Percentiles rank a stretch among this genome's conserved stretches.
These are phyloP conservation scores for Neurospora crassa DNA, from an alignment of 2,329 filamentous ascomycete species.

Conservation along the genomic window DNA sequence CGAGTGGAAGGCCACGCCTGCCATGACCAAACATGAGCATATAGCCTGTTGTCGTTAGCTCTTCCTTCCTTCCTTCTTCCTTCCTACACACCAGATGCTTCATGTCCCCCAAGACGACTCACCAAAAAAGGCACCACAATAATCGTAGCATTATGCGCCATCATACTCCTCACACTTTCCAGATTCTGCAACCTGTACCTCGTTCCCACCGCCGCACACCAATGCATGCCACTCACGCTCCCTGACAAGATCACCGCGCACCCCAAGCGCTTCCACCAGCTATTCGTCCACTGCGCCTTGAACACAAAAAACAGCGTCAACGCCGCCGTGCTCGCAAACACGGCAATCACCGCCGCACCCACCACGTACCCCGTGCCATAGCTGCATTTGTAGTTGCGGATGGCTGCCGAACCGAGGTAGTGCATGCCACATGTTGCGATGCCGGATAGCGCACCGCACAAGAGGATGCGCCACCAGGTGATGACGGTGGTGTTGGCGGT, in stretches of 20 bases:
- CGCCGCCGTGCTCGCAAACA: constrained; percentile 59
- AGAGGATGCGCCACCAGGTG: constrained; percentile 46
- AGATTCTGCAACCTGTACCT: constrained; percentile 48
- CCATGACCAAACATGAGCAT: constrained; percentile 35
- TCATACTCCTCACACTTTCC: constrained; percentile 28
- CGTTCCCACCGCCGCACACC: constrained; percentile 67
- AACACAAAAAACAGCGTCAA: constrained; percentile 71
- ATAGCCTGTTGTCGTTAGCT: no score
- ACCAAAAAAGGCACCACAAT: constrained; percentile 66
- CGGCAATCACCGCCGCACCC: constrained; percentile 62
- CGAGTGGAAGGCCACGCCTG: constrained; percentile 43
- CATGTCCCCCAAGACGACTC: constrained; percentile 18
- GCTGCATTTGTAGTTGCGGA: constrained; percentile 61
- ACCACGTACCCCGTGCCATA: constrained; percentile 53
- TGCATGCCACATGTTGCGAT: constrained; percentile 77
- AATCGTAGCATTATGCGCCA: constrained; percentile 55
- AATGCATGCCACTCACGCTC: constrained; percentile 81
- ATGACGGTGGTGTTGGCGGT: constrained; percentile 51
- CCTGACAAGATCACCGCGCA: constrained; percentile 60
- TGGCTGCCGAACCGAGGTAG: constrained; percentile 77
- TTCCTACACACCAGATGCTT: no score
- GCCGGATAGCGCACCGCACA: constrained; percentile 62
- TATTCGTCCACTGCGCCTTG: constrained; percentile 65
- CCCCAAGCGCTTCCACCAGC: constrained; percentile 63
- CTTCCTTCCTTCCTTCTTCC: no score